Base-by-base conservation (phyloP, 2,329 filamentous ascomycete species). In the Colletotrichum sp. region DNA sequence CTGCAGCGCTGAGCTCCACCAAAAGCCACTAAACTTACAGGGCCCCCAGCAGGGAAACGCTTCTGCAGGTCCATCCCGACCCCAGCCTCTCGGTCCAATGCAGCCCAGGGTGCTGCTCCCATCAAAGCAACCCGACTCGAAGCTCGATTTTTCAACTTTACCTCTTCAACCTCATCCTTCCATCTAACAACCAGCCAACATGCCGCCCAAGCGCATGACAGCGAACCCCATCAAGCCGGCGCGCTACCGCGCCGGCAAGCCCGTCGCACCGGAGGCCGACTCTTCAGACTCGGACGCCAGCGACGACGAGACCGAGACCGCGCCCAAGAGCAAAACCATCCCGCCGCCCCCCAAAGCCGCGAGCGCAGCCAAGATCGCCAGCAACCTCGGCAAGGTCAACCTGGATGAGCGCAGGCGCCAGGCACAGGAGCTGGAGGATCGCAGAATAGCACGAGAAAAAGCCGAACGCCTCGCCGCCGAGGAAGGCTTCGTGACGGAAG, bases 171-270 rank as follows among this genome's bases (percentile, higher is more conserved):
- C 19, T 63, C 52, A 59, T 48, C 55, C 63, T 13, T 66, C 52
- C 59, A 7, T 36, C 32, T 27, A 36, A 60, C 25, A 25, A 63
- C 59, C 44, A 44, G 9, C 74, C 78, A 81, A 61, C 39, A 91
- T 91, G 90, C 93, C 94, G 77, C 92, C 93, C 15, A 96, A 95
- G 84, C 94, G 95, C 81, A 98, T 98, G 95, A 98, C 96, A 78
- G 96, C 96, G 77, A 98, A 98, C 82, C 96, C 95, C 5, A 86
- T 93, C 74, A 93, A 93, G 83, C 94, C 95, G 28, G 91, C 93
- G 79, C 94, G 97, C 73, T 94, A 98, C 81, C 93, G 96, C 74
- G 94, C 96, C 19, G 96, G 97, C 79, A 98, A 98, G 84, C 88
- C 93, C 19, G 87, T 89, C 4, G 90, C 87, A 9, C 89, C 87